Evolutionary conservation across 2,329 filamentous ascomycete species (phyloP), one percentile per base, ranked within the genome.

Genomic region (Calonectria hawksworthii): DNA sequence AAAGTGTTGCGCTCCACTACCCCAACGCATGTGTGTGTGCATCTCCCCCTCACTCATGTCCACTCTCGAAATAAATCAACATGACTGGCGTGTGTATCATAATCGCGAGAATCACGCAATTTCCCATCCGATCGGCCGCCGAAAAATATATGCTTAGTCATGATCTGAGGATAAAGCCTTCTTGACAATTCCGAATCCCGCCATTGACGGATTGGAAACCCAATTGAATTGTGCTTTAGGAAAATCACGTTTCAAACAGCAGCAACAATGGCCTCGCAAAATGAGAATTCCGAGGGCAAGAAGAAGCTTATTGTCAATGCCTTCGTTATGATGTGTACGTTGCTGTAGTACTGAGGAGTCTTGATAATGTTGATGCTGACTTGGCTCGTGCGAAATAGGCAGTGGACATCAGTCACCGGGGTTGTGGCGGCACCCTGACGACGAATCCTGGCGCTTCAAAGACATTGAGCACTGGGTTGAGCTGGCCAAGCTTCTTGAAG

Each of bases 401-500:
- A 85, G 84, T 64, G 87, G 87, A 4, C 88, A 89, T 70, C 87
- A 89, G 76, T 88, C 87, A 1, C 87, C 87, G 7, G 85, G 86
- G 1, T 79, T 88, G 26, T 88, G 92, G 92, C 87, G 89, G 44
- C 92, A 94, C 78, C 93, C 92, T 1, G 86, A 91, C 21, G 92
- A 94, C 76, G 85, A 90, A 76, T 93, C 92, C 1, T 88, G 88
- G 77, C 84, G 89, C 23, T 94, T 94, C 83, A 91, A 91, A 75
- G 86, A 89, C 32, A 85, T 92, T 41, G 85, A 90, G 8, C 90
- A 93, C 74, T 94, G 92, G 92, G 87, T 90, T 0, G 86, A 90
- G 66, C 83, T 94, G 0, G 92, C 92, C 0, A 87, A 92, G 74
- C 83, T 91, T 0, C 87, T 93, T 0, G 92, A 93, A 76, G 85